A percentile compares a stretch with the other conserved stretches of the same genome.
phyloP scores from a whole-genome alignment of 768 basidiomycete species.

The Daedalea quercina region DNA sequence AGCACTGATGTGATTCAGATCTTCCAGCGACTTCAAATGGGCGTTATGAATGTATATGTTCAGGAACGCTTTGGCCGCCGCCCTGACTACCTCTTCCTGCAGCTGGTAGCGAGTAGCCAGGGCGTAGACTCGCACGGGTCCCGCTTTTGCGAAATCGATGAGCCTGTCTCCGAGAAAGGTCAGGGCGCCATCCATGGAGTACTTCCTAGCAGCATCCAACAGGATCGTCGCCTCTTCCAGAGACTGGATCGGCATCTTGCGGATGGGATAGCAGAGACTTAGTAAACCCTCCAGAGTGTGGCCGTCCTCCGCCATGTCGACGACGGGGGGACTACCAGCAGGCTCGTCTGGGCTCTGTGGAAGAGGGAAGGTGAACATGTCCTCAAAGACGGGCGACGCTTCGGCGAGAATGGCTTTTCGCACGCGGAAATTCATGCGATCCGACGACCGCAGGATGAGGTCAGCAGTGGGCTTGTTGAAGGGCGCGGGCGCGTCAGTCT shows the following conservation, averaged over 20 bases:
- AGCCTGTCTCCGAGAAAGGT: background rate
- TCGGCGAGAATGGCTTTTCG: conserved; percentile 10
- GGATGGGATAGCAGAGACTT: conserved; percentile 10
- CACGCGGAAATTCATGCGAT: conserved; percentile 13
- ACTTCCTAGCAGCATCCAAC: background rate
- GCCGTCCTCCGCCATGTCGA: conserved; percentile 11
- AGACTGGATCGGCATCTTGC: background rate
- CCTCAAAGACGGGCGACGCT: conserved; percentile 12
- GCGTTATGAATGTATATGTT: no score
- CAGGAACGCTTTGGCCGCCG: conserved; percentile 1
- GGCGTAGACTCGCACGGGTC: conserved; percentile 24
- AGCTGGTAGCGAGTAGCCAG: conserved; percentile 26
- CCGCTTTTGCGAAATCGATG: conserved; percentile 1
- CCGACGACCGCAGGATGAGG: conserved; percentile 10
- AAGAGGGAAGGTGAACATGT: conserved; percentile 15
- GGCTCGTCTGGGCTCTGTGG: conserved; percentile 1
- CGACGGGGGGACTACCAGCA: conserved; percentile 7
- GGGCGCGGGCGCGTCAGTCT: background rate
- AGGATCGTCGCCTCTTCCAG: background rate
- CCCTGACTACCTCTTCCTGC: conserved; percentile 23
- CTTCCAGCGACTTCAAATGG: no score
- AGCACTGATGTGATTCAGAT: no score
- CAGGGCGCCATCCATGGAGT: background rate
- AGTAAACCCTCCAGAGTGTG: conserved; percentile 9
- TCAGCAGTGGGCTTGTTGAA: conserved; percentile 16